Evolutionary conservation across 2,329 filamentous ascomycete genomes (phyloP), one percentile per base, ranked within the genome.

Genomic region (Cordyceps sp.): DNA sequence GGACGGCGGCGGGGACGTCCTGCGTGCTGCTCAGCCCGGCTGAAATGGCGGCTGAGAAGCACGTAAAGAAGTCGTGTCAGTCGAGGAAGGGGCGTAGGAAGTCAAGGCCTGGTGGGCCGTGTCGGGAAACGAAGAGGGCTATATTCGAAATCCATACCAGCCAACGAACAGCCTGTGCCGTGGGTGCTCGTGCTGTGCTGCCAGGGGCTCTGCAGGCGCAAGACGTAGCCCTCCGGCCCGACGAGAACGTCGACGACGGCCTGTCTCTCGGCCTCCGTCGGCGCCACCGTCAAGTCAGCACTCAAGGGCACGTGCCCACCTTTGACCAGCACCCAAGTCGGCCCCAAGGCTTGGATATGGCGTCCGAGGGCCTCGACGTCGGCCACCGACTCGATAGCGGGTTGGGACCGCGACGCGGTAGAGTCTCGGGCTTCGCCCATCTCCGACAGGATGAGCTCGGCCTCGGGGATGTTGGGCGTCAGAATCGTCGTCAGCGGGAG

Each of bases 91-190:
- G 24, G 28, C 10, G 6, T n/a, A n/a, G 24, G 10, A 15, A 26
- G 13, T 9, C 13, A 27, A 17, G 26, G 7, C 7, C 26, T n/a
- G 17, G 18, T 19, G 7, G 14, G 18, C 13, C 32, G 10, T 53
- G 81, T 77, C 93, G 26, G 90, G 88, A 37, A 96, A 66, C 9
- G 85, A 92, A 49, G 90, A 98, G 4, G n/a, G n/a, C n/a, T n/a
- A n/a, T n/a, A n/a, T n/a, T n/a, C n/a, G n/a, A n/a, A n/a, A n/a
- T n/a, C 62, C 74, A 59, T 53, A 81, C 77, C 93, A 26, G 90
- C 90, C 37, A 96, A 66, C 9, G 85, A 92, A 49, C 90, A 98
- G 4, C 90, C 90, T 0, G 90, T 96, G 1, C 90, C 90, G 46
- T 98, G 90, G 0, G 88, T 96, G 47, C 88, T 88, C 37, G 64